phyloP scores from a whole-genome alignment of 2,329 filamentous ascomycete species.

The Cladosporium cucumerinum region DNA sequence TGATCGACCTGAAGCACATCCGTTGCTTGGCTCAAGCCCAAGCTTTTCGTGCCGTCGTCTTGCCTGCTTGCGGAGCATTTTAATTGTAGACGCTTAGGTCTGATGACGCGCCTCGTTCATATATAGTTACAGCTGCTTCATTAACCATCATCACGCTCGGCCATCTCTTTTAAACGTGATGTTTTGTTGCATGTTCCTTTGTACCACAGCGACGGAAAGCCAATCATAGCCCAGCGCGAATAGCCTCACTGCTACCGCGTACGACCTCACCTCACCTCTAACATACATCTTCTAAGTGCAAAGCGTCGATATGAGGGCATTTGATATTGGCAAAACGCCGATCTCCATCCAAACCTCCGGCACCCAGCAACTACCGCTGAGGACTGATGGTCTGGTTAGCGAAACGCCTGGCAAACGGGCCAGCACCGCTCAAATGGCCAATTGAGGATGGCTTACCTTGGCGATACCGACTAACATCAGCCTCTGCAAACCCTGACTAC shows the following conservation, averaged over 20 bases:
- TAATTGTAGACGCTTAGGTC: not conserved
- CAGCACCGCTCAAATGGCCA: not conserved
- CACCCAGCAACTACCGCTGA: not conserved
- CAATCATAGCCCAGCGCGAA: not conserved
- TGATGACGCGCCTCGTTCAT: not conserved
- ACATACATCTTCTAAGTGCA: not conserved
- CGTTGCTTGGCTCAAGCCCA: conserved; percentile 10
- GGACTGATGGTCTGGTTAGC: conserved; percentile 8
- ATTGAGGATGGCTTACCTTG: not conserved
- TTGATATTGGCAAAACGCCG: not conserved
- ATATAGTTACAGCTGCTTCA: not conserved
- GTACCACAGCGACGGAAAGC: not conserved
- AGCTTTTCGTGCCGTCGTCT: conserved; percentile 3
- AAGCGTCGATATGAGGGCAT: not conserved
- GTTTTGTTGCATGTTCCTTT: not conserved
- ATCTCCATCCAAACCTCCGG: not conserved
- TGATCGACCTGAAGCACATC: conserved; percentile 8
- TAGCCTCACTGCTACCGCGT: not conserved
- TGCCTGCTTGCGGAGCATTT: not conserved
- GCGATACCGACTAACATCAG: not conserved
- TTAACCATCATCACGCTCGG: not conserved
- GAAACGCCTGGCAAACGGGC: not conserved
- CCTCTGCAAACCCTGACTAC: not conserved
- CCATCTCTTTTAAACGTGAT: not conserved
- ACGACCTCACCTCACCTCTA: not conserved